A percentile compares a stretch with the other conserved stretches of the same genome.
Evolutionary conservation across 1,139 yeast genomes (phyloP).

Genomic region (Scheffersomyces titani): DNA sequence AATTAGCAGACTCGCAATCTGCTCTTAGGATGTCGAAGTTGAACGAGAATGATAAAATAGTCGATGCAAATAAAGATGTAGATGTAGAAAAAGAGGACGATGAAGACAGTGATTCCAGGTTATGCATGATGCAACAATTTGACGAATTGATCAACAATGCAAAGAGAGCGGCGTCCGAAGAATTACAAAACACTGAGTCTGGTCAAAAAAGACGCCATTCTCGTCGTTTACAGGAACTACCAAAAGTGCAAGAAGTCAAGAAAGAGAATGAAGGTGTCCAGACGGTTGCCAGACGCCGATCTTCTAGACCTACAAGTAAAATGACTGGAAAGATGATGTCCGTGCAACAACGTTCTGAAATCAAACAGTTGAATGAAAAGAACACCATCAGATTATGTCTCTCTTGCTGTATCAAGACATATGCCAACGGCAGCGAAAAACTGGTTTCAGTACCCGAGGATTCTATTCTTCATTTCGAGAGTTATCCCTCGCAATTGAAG

Average conservation of each 20-base stretch:
- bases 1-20: conserved; percentile 1
- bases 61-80: conserved; percentile 3
- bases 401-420: conserved; percentile 18
- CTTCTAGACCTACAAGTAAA: neutral
- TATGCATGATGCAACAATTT: conserved; percentile 5
- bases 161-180: conserved; percentile 8
- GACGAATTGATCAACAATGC: conserved; percentile 8
- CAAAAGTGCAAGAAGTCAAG: neutral
- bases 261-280: neutral
- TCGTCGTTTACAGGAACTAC: neutral
- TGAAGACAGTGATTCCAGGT: neutral
- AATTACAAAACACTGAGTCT: conserved; percentile 3
- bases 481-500: conserved; percentile 20
- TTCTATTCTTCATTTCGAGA: conserved; percentile 22
- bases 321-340: conserved; percentile 13
- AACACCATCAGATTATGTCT: conserved; percentile 21
- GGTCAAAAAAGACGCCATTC: conserved; percentile 1
- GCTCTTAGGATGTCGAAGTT: conserved; percentile 6
- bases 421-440: conserved; percentile 8
- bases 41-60: conserved; percentile 6
- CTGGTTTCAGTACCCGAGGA: conserved; percentile 19
- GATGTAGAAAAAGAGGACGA: neutral
- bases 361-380: conserved; percentile 24
- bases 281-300: neutral
- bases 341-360: conserved; percentile 14